phyloP scores from a whole-genome alignment of 495 filamentous ascomycete genomes.

The Hypoxylon fuscum region DNA sequence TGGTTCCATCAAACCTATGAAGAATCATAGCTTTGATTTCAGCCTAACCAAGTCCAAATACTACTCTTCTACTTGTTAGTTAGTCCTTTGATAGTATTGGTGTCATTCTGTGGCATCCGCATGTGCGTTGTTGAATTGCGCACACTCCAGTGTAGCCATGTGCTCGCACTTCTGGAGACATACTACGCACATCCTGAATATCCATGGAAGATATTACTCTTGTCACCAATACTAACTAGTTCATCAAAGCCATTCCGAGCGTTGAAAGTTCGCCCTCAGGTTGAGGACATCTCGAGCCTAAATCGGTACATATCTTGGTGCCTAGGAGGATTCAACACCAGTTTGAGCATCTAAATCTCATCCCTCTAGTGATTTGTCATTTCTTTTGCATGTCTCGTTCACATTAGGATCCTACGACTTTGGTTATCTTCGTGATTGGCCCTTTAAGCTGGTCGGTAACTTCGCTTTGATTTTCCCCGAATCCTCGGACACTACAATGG shows the following conservation, averaged over 20 bases:
- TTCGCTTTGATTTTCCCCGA: constrained; percentile 29
- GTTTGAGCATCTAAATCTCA: neutral
- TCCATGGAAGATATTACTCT: constrained; percentile 3
- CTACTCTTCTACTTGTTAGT: constrained; percentile 12
- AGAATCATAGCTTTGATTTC: constrained; percentile 7
- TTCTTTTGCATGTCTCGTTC: constrained; percentile 10
- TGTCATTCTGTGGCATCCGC: constrained; percentile 1
- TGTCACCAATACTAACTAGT: constrained; percentile 17
- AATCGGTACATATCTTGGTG: constrained; percentile 4
- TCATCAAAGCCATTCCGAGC: constrained; percentile 3
- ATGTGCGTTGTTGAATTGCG: constrained; percentile 1
- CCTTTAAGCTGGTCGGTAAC: constrained; percentile 33
- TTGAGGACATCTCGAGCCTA: neutral
- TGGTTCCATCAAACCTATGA: neutral
- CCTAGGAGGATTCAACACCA: constrained; percentile 1
- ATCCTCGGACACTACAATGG: constrained; percentile 29
- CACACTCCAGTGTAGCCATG: constrained; percentile 2
- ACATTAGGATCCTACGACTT: neutral
- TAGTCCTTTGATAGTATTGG: constrained; percentile 19
- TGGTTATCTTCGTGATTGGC: constrained; percentile 2
- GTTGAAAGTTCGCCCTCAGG: neutral
- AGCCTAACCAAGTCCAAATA: neutral
- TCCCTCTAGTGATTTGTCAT: neutral
- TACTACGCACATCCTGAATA: constrained; percentile 12
- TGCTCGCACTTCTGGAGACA: constrained; percentile 6